Evolutionary conservation across 768 basidiomycete genomes (phyloP).

Genomic region (Leccinum ochraceum): DNA sequence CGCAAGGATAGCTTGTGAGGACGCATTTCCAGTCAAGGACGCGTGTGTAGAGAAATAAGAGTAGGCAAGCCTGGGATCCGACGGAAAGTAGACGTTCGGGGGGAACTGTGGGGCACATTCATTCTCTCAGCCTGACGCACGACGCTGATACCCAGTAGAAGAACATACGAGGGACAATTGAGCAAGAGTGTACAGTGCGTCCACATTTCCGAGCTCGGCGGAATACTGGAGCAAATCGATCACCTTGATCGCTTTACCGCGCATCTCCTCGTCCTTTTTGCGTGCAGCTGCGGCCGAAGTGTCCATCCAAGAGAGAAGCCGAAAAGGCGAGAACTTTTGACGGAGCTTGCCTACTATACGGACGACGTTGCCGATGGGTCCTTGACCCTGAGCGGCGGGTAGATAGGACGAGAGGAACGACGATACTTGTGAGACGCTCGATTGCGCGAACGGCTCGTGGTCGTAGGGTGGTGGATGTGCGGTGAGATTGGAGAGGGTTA

Average conservation of each 20-base stretch:
- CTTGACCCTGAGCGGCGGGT: slow-evolving; percentile 74
- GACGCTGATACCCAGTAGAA: background rate
- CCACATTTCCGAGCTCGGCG: slow-evolving; percentile 71
- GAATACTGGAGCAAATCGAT: slow-evolving; percentile 80
- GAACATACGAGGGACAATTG: slow-evolving; percentile 64
- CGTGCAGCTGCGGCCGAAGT: slow-evolving; percentile 44
- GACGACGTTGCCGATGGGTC: slow-evolving; percentile 67
- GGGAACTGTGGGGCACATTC: slow-evolving; percentile 53
- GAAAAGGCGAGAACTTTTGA: slow-evolving; percentile 55
- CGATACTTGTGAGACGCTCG: slow-evolving; percentile 41
- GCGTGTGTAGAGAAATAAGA: slow-evolving; percentile 67
- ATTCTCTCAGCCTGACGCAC: background rate
- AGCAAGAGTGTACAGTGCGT: slow-evolving; percentile 70
- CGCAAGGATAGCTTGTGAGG: slow-evolving; percentile 81
- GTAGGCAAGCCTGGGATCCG: slow-evolving; percentile 63
- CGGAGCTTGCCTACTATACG: slow-evolving; percentile 70
- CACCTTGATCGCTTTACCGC: slow-evolving; percentile 76
- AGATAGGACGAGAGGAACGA: slow-evolving; percentile 66
- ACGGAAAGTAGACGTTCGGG: slow-evolving; percentile 63
- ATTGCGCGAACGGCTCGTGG: slow-evolving; percentile 45
- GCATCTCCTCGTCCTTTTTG: slow-evolving; percentile 65
- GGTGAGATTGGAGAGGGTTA: slow-evolving; percentile 66
- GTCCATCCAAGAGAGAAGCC: slow-evolving; percentile 43
- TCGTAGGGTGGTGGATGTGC: slow-evolving; percentile 56
- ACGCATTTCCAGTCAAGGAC: slow-evolving; percentile 72